These are phyloP conservation scores for Phytophthora brassicae DNA, from an alignment of 352 stramenopile species.

Conservation along the genomic window DNA sequence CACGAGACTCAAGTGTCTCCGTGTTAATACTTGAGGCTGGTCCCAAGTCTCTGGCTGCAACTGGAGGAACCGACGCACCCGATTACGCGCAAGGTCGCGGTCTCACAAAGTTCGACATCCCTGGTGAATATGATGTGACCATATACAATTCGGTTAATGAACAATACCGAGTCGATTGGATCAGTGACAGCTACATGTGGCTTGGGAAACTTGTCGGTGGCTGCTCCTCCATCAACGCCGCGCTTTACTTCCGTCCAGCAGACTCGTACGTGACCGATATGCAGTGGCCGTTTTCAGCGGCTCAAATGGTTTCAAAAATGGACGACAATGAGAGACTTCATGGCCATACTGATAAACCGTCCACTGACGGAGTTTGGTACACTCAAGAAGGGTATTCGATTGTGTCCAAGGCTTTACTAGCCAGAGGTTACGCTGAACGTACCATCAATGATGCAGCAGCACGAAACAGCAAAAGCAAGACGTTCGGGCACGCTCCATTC, in stretches of 20 bases:
- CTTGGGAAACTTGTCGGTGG: constrained; percentile 81
- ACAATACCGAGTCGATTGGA: constrained; percentile 56
- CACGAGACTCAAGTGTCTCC: constrained; percentile 44
- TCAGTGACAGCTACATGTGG: constrained; percentile 49
- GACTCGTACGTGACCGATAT: constrained; percentile 47
- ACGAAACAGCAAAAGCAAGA: constrained; percentile 56
- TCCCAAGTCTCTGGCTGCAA: constrained; percentile 40
- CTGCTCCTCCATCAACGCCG: constrained; percentile 81
- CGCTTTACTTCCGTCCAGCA: constrained; percentile 76
- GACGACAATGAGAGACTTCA: constrained; percentile 48
- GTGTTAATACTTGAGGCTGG: constrained; percentile 69
- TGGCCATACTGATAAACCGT: constrained; percentile 52
- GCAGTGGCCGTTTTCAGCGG: constrained; percentile 53
- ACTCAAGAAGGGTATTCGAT: constrained; percentile 56
- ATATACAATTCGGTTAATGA: constrained; percentile 46
- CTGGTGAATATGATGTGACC: constrained; percentile 53
- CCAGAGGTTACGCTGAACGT: constrained; percentile 37
- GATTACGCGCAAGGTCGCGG: constrained; percentile 42
- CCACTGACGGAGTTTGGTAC: constrained; percentile 48
- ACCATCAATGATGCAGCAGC: constrained; percentile 48
- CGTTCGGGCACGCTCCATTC: constrained; percentile 51
- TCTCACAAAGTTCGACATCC: constrained; percentile 73
- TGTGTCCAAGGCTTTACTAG: constrained; percentile 35
- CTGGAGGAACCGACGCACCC: constrained; percentile 45
- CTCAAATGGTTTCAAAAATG: constrained; percentile 66